Base-by-base conservation (phyloP, 208 protist species). In the Herpetomonas tarakana region DNA sequence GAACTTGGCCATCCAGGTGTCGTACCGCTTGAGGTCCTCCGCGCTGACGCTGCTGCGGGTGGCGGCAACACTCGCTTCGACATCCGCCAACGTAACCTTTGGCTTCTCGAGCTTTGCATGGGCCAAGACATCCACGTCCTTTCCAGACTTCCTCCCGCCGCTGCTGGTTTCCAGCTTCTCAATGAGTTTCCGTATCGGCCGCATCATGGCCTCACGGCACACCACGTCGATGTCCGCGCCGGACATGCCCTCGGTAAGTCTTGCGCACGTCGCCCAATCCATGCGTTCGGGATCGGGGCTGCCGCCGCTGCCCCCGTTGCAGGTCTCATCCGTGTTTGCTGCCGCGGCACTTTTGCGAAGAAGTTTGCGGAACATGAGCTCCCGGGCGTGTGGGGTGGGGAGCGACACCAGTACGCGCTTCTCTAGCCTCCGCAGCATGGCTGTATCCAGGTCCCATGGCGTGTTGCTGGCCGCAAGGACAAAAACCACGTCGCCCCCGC, bases 401-500 rank as follows among this genome's bases (percentile, higher is more conserved):
- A 98, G 76, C 22, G 77, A 72, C 27, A 98, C 92, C 30, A 97
- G 79, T 49, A 98, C 84, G 45, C 88, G 85, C 68, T 97, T 97
- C 62, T 94, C 86, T 35, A 98, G 65, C 0, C 95, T 74, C 14
- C 95, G 81, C 47, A 98, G 81, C 72, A 97, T 94, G 1, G 95
- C 95, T 2, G 80, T 82, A 77, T 98, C 95, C 28, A 98, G 81
- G 68, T 98, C 95, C 88, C 86, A 97, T 16, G 95, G 95, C 18
- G 90, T 78, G 68, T 98, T 98, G 69, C 80, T 97, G 18, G 95
- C 95, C 2, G 86, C 95, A 4, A 98, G 65, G 6, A 97, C 91
- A 68, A 98, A 95, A 0, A 98, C 92, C 0, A 94, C 80, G 11
- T 94, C 82, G 1, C 86, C 85, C 31, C 80, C 76, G 16, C 71